Evolutionary conservation across 306 rosid species (phyloP), one percentile per base, ranked within the genome.

Genomic region (Casuarina equisetifolia): DNA sequence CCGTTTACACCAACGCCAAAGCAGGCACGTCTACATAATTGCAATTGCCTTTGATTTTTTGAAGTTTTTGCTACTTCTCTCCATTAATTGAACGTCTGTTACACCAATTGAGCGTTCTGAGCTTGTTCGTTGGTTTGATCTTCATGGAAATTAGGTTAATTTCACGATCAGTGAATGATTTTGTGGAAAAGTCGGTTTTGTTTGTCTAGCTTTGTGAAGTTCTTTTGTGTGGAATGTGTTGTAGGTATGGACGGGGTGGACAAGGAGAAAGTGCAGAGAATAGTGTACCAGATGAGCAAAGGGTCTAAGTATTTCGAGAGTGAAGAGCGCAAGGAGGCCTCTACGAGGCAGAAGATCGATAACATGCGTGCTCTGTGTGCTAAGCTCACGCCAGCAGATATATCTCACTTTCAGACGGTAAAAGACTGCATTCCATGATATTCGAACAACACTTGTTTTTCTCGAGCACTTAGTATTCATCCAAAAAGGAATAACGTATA

Each of bases 221-320:
- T 6, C 17, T 53, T 43, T 62, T n/a, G 39, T 15, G 15, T 49
- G 51, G 19, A 9, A 13, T 71, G 19, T 59, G 17, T 43, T 46
- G n/a, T 25, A 94, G 98, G 98, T 76, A 95, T 95, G 97, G 96
- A 91, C 45, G 98, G 97, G 69, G 97, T 95, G 44, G 97, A 95
- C 86, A 95, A 91, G 79, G 98, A 91, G 72, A 95, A 86, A 86
- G 97, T 95, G 2, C 97, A 95, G 77, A 88, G 88, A 83, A 11
- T 88, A 19, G 97, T 92, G 17, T 95, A 95, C 67, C 96, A 92
- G 74, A 89, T 95, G 98, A 95, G 98, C 77, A 92, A 88, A 91
- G 98, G 98, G 51, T 95, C 98, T 3, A 90, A 91, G 86, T 95
- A 87, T 82, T 92, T 92, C 32, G 85, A 89, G 87, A 91, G 89